phyloP scores from a whole-genome alignment of 768 basidiomycete species.

The Suillus americanus region DNA sequence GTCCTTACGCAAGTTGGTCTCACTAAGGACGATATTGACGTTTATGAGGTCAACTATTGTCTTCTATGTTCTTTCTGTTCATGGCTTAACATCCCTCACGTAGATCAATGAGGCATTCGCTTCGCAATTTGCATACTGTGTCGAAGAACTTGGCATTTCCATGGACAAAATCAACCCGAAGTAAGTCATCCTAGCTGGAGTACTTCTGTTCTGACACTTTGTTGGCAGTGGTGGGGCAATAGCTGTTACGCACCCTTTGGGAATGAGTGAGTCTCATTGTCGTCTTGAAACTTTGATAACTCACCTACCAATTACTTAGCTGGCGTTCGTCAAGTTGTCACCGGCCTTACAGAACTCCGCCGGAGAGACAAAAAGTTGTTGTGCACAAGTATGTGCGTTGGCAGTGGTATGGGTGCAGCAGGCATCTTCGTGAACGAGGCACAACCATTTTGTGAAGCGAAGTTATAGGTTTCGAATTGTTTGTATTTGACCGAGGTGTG shows the following conservation, averaged over 20 bases:
- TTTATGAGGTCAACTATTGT: conserved; percentile 61
- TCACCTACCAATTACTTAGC: conserved; percentile 41
- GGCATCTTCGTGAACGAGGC: conserved; percentile 77
- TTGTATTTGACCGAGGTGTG: conserved; percentile 4
- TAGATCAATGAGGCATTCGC: conserved; percentile 92
- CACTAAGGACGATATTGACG: conserved; percentile 68
- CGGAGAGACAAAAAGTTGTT: conserved; percentile 67
- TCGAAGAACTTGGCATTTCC: conserved; percentile 74
- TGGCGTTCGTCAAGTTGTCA: conserved; percentile 83
- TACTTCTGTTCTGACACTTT: conserved; percentile 4
- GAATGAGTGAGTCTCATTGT: conserved; percentile 63
- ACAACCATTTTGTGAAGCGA: conserved; percentile 19
- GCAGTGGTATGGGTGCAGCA: conserved; percentile 89
- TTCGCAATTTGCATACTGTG: conserved; percentile 91
- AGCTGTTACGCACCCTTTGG: conserved; percentile 78
- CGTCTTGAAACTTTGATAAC: conserved; percentile 12
- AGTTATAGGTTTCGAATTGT: conserved; percentile 18
- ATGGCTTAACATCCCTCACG: conserved; percentile 5
- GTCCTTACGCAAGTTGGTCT: conserved; percentile 61
- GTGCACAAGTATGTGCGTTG: conserved; percentile 81
- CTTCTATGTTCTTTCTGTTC: not conserved
- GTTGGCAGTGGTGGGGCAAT: conserved; percentile 76
- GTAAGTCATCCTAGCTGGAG: conserved; percentile 38
- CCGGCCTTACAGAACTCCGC: conserved; percentile 81
- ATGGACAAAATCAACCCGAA: conserved; percentile 85